Evolutionary conservation across 2,329 filamentous ascomycete genomes (phyloP), one percentile per base, ranked within the genome.

Genomic region (Monilinia laxa): DNA sequence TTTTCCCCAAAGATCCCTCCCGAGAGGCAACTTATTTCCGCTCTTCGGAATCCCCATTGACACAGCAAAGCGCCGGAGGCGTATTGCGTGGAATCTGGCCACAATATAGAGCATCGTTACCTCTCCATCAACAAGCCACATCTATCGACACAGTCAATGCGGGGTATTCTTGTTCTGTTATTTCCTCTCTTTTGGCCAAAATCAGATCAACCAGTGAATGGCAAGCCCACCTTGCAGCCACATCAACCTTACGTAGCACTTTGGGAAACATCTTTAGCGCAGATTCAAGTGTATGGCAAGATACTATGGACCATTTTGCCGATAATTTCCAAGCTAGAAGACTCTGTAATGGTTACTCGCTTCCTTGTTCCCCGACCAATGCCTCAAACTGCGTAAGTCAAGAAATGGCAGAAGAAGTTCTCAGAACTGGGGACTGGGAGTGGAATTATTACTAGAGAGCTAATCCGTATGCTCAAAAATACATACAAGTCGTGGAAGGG

Each of bases 251-350:
- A 20, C 77, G 76, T 28, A 71, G 68, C 1, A 65, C 63, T 3
- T 71, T 79, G 7, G 75, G 73, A 0, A 71, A 70, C 7, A 77
- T 78, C 74, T 71, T 79, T 4, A 75, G 75, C 9, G 77, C 76
- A 3, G 70, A 69, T 3, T 68, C 67, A 0, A 71, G 69, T 45
- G 70, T 71, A 10, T 79, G 78, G 78, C 73, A 74, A 64, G 66
- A 53, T 1, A 79, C 75, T 0, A 79, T 78, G 51, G 78, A 79
- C 52, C 77, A 79, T 67, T 79, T 79, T 64, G 73, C 76, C 0
- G 78, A 79, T 66, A 79, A 79, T 40, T 79, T 79, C 71, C 78
- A 79, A 64, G 78, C 71, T 3, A 76, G 78, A 1, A 76, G 78
- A 1, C 72, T 79, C 6, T 79, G 78, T 62, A 79, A 79, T 60